Base-by-base conservation (phyloP, 164 flowering plant genomes). In the Hamamelis virginiana region DNA sequence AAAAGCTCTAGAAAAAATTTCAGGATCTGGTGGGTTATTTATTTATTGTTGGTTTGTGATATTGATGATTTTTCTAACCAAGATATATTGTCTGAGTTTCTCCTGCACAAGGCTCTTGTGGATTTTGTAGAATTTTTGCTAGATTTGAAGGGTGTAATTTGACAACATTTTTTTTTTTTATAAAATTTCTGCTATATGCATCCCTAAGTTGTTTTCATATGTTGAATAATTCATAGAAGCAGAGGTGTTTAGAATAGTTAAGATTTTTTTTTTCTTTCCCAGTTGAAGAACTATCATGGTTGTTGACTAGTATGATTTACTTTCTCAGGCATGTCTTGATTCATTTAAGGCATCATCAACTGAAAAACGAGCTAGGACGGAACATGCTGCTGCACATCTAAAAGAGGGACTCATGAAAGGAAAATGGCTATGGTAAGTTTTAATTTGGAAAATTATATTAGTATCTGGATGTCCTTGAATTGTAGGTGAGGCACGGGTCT, bases 391-490 rank as follows among this genome's bases (percentile, higher is more conserved):
- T 33, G 76, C 56, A 28, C 81, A 75, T 81, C 68, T 96, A 47
- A 85, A 74, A 74, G 95, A 90, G 68, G 86, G 87, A 41, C 86
- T 96, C 53, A 72, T 70, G 73, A 75, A 77, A 73, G 98, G 99
- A 65, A 91, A 87, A 77, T 95, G 94, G 94, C 68, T 85, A 66
- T 95, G 98, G 99, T 96, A 77, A 70, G 92, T 56, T 70, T 65
- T 9, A 19, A 9, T 51, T 15, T 58, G 61, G 16, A 76, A 70
- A 9, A 9, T 67, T 11, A 0, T 43, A 9, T 16, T 38, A 28
- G 22, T 60, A 18, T 60, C 45, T 23, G 16, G 19, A 60, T 38
- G 23, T 59, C 28, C 28, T 22, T 55, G 28, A 55, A 22, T 55
- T 55, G 28, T 55, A 55, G 22, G 28, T 5, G 14, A 55, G 22